Percentiles rank a stretch among this genome's conserved stretches.
Evolutionary conservation across 495 filamentous ascomycete genomes (phyloP).

Genomic region (Tuber aestivum): DNA sequence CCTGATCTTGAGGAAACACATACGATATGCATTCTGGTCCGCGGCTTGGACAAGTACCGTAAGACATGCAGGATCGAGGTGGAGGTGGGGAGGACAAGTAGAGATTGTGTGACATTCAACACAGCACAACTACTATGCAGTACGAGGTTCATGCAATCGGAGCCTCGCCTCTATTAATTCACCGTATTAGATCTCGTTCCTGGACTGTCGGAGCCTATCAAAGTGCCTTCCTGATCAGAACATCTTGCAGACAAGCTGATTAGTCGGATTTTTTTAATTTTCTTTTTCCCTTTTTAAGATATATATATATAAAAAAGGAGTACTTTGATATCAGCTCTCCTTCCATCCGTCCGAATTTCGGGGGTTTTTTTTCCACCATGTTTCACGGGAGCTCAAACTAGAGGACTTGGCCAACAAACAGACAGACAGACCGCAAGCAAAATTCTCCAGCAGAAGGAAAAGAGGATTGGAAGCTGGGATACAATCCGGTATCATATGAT

Average conservation of each 20-base stretch:
- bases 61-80: neutral
- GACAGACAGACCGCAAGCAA: neutral
- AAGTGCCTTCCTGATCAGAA: conserved; percentile 2
- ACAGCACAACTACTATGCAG: neutral
- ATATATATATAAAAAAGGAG: no score
- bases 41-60: neutral
- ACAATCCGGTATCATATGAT: no score
- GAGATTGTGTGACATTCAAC: neutral
- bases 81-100: neutral
- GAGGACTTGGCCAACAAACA: neutral
- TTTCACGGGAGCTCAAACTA: neutral
- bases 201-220: conserved; percentile 25
- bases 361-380: neutral
- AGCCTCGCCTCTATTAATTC: conserved; percentile 17
- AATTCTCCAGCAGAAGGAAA: neutral
- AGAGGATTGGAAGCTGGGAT: neutral
- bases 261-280: conserved; percentile 4
- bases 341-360: conserved; percentile 14
- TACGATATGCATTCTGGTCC: neutral
- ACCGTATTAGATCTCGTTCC: conserved; percentile 3
- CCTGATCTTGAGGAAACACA: neutral
- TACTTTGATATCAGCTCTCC: conserved; percentile 15
- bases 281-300: neutral
- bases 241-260: conserved; percentile 10
- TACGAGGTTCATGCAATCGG: conserved; percentile 18